Conservation (phyloP, 257 asterid species). For the Eustoma russellianum region DNA sequence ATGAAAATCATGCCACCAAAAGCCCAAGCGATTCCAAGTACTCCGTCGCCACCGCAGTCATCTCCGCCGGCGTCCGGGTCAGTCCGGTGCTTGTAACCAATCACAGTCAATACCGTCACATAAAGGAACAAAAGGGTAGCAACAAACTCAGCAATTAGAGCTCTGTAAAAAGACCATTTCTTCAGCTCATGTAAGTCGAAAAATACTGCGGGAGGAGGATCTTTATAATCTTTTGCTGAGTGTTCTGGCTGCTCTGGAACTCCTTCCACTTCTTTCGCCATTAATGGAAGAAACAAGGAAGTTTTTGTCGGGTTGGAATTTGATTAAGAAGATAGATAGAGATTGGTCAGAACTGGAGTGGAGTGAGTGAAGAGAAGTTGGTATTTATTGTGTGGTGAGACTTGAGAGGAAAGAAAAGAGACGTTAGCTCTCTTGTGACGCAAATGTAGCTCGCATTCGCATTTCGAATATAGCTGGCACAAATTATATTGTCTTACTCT, state of each 20-base stretch:
- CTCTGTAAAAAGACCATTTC: no score
- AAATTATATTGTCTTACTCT: no score
- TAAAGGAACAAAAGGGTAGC: no score
- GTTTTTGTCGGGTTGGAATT: slow-evolving; percentile 6
- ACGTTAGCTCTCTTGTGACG: no score
- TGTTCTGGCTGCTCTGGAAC: slow-evolving; percentile 9
- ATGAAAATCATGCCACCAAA: slow-evolving; percentile 68
- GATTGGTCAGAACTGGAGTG: no score
- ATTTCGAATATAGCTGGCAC: no score
- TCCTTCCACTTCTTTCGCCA: slow-evolving; percentile 41
- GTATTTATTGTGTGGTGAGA: slow-evolving; percentile 6
- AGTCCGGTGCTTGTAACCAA: slow-evolving; percentile 36
- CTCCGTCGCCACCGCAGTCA: slow-evolving; percentile 47
- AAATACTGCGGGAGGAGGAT: slow-evolving; percentile 57
- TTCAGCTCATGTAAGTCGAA: slow-evolving; percentile 34
- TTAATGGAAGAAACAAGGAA: slow-evolving; percentile 7
- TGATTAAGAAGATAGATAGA: no score
- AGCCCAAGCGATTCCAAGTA: slow-evolving; percentile 61
- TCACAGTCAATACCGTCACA: slow-evolving; percentile 44
- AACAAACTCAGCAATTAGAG: no score
- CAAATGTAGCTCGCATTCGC: no score
- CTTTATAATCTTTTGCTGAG: slow-evolving; percentile 49
- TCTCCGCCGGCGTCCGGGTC: slow-evolving; percentile 25
- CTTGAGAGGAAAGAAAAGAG: no score
- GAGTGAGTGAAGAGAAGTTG: not conserved